Conservation (phyloP, 352 stramenopile species). For the Phytopythium helicoides region DNA sequence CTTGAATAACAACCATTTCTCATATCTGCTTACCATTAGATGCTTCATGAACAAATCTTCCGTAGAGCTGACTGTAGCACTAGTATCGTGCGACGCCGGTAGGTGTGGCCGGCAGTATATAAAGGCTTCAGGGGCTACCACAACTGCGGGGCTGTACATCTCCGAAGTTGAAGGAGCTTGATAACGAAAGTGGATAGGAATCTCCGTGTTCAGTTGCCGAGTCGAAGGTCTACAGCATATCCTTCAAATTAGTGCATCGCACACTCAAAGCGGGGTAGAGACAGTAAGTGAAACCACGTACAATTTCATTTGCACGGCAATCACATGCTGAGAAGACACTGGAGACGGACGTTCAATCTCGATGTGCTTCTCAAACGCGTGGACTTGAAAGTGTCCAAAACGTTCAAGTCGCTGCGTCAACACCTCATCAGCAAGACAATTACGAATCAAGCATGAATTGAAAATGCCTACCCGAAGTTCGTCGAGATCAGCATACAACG, state of each 20-base stretch:
- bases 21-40: conserved; percentile 1
- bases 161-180: conserved; percentile 43
- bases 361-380: conserved; percentile 56
- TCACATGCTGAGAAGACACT: conserved; percentile 48
- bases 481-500: conserved; percentile 51
- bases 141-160: conserved; percentile 29
- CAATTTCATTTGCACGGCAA: conserved; percentile 44
- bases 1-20: too few relatives aligned
- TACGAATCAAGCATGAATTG: not conserved
- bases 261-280: too few relatives aligned
- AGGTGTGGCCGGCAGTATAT: conserved; percentile 19
- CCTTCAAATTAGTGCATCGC: too few relatives aligned
- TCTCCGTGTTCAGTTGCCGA: conserved; percentile 24
- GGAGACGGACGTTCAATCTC: conserved; percentile 59
- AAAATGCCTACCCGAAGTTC: conserved; percentile 39
- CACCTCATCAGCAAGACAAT: not conserved
- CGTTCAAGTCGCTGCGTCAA: conserved; percentile 47
- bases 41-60: not conserved
- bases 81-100: too few relatives aligned
- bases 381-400: conserved; percentile 38
- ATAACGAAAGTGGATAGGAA: conserved; percentile 64
- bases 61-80: not conserved
- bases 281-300: too few relatives aligned
- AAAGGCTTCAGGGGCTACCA: conserved; percentile 49
- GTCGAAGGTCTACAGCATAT: conserved; percentile 7